Percentiles rank a stretch among this genome's conserved stretches.
Evolutionary conservation across 2,329 filamentous ascomycete genomes (phyloP).

Genomic region (Hymenotorrendiella dingleyae): DNA sequence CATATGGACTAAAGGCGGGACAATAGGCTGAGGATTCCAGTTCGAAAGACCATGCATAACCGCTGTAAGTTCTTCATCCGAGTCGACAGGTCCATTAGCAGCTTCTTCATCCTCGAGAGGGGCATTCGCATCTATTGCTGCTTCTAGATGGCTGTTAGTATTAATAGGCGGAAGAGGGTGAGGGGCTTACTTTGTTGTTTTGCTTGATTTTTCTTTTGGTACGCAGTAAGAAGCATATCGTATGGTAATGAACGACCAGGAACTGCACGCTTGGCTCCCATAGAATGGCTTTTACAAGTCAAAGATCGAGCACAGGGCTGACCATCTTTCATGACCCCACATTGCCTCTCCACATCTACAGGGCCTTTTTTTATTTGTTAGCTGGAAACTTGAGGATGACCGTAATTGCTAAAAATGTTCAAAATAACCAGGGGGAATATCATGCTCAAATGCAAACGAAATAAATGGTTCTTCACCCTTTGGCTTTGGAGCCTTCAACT

Average conservation of each 20-base stretch:
- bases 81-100: constrained; percentile 78
- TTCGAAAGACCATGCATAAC: constrained; percentile 77
- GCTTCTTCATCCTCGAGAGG: constrained; percentile 79
- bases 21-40: constrained; percentile 72
- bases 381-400: constrained; percentile 4
- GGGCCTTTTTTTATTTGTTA: constrained; percentile 46
- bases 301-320: constrained; percentile 81
- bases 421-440: constrained; percentile 1
- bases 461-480: constrained; percentile 52
- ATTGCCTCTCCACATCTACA: constrained; percentile 90
- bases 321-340: constrained; percentile 82
- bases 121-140: constrained; percentile 89
- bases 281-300: constrained; percentile 91
- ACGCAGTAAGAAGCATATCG: constrained; percentile 81
- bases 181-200: constrained; percentile 85
- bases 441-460: background rate
- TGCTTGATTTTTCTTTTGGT: constrained; percentile 97
- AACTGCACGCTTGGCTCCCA: constrained; percentile 88
- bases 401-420: background rate
- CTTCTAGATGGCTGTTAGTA: constrained; percentile 51
- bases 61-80: constrained; percentile 85
- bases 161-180: background rate
- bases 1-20: constrained; percentile 56
- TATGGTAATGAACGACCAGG: constrained; percentile 83
- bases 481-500: constrained; percentile 74